These are phyloP conservation scores for Yamadazyma aaseri DNA, from an alignment of 1,139 yeast species.

Conservation along the genomic window DNA sequence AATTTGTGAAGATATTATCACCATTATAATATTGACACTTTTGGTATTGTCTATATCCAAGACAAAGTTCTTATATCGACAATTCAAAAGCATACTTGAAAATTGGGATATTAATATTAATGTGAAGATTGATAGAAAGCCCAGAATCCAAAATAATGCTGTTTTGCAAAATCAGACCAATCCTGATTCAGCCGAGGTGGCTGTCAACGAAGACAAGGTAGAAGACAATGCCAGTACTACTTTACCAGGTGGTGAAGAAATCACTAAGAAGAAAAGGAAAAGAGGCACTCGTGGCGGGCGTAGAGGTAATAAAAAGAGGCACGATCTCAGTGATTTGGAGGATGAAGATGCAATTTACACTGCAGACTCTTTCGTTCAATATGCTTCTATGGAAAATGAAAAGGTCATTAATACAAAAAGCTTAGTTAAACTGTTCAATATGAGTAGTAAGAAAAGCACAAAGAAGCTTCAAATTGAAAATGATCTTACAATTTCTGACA, in stretches of 20 bases:
- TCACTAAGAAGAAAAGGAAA: conserved; percentile 54
- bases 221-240: background rate
- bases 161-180: background rate
- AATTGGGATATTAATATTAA: conserved; percentile 22
- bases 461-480: conserved; percentile 47
- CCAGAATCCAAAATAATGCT: background rate
- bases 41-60: conserved; percentile 35
- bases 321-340: conserved; percentile 15
- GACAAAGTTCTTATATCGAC: conserved; percentile 27
- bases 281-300: conserved; percentile 87
- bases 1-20: conserved; percentile 50
- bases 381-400: background rate
- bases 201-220: background rate
- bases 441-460: conserved; percentile 17
- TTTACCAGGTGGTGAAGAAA: too few relatives aligned
- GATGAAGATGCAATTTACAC: conserved; percentile 11
- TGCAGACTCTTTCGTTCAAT: background rate
- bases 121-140: conserved; percentile 9
- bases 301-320: conserved; percentile 42
- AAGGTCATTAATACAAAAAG: conserved; percentile 27
- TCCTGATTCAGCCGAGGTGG: background rate
- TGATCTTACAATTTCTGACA: conserved; percentile 65
- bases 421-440: conserved; percentile 22
- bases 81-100: conserved; percentile 1
- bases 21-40: conserved; percentile 32